phyloP scores from a whole-genome alignment of 345 rosid species.

The Aquilaria sinensis region DNA sequence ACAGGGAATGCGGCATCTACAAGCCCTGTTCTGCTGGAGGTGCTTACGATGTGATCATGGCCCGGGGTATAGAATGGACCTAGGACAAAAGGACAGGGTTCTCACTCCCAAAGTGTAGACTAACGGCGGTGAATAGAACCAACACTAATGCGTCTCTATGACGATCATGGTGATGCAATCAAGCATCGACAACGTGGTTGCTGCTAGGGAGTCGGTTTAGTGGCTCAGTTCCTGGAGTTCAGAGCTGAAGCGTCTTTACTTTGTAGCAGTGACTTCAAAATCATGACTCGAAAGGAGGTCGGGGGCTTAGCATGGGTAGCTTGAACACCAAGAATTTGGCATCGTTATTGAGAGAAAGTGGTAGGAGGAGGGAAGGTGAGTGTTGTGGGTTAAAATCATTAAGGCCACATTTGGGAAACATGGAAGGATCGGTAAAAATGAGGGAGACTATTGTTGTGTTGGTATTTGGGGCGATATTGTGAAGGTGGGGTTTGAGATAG shows the following conservation, averaged over 20 bases:
- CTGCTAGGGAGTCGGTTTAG: constrained; percentile 58
- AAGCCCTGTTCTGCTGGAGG: constrained; percentile 44
- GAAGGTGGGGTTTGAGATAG: too few relatives aligned
- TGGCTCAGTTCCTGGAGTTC: constrained; percentile 47
- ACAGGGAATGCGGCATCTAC: constrained; percentile 66
- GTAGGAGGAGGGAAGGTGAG: too few relatives aligned
- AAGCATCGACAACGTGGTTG: constrained; percentile 38
- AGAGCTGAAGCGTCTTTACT: constrained; percentile 29
- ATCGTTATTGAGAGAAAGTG: too few relatives aligned
- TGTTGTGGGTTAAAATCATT: too few relatives aligned
- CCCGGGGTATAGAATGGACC: constrained; percentile 53
- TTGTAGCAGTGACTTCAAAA: constrained; percentile 27
- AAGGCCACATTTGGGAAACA: too few relatives aligned
- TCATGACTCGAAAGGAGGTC: too few relatives aligned
- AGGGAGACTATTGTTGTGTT: too few relatives aligned
- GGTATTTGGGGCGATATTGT: too few relatives aligned
- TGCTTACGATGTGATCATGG: constrained; percentile 40
- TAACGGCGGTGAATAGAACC: constrained; percentile 22
- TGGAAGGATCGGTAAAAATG: too few relatives aligned
- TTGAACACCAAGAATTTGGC: too few relatives aligned
- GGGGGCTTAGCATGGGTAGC: too few relatives aligned
- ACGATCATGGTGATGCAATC: constrained; percentile 75
- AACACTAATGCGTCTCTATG: constrained; percentile 45
- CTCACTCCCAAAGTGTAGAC: constrained; percentile 48
- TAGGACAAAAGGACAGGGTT: constrained; percentile 73